Conservation (phyloP, 805 yeast species). For the Hyphopichia homilentoma region DNA sequence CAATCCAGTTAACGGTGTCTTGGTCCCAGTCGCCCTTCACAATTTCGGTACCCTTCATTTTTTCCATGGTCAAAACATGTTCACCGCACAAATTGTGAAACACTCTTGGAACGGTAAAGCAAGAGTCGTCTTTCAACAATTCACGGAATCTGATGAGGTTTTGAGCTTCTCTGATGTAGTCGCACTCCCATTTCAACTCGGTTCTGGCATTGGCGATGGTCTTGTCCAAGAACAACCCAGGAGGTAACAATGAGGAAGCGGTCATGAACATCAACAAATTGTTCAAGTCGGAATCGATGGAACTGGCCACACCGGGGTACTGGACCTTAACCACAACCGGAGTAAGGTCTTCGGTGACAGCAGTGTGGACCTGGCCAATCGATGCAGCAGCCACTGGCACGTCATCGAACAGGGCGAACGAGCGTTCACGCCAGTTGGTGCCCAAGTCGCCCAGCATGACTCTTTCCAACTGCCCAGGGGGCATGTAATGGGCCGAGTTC, state of each 20-base stretch:
- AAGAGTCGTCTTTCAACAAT: slow-evolving; percentile 52
- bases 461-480: slow-evolving; percentile 78
- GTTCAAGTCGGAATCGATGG: slow-evolving; percentile 92
- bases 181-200: slow-evolving; percentile 97
- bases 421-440: slow-evolving; percentile 63
- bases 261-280: slow-evolving; percentile 76
- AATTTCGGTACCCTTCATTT: slow-evolving; percentile 78
- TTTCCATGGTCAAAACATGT: slow-evolving; percentile 86
- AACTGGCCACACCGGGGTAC: slow-evolving; percentile 93
- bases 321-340: slow-evolving; percentile 93
- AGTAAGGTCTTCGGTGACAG: slow-evolving; percentile 60
- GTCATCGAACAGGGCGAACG: slow-evolving; percentile 73
- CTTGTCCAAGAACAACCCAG: slow-evolving; percentile 86
- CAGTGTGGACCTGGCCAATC: slow-evolving; percentile 93
- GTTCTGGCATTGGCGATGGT: slow-evolving; percentile 90
- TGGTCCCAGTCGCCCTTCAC: slow-evolving; percentile 74
- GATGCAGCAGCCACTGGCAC: slow-evolving; percentile 94
- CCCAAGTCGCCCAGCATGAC: slow-evolving; percentile 77
- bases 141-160: slow-evolving; percentile 66
- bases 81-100: slow-evolving; percentile 73
- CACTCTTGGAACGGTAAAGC: slow-evolving; percentile 78
- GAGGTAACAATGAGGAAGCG: slow-evolving; percentile 83
- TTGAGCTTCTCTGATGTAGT: slow-evolving; percentile 84
- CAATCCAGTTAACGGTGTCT: slow-evolving; percentile 73
- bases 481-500: slow-evolving; percentile 96